Evolutionary conservation across 2,329 filamentous ascomycete species (phyloP).

Genomic region (Claviceps sp.): DNA sequence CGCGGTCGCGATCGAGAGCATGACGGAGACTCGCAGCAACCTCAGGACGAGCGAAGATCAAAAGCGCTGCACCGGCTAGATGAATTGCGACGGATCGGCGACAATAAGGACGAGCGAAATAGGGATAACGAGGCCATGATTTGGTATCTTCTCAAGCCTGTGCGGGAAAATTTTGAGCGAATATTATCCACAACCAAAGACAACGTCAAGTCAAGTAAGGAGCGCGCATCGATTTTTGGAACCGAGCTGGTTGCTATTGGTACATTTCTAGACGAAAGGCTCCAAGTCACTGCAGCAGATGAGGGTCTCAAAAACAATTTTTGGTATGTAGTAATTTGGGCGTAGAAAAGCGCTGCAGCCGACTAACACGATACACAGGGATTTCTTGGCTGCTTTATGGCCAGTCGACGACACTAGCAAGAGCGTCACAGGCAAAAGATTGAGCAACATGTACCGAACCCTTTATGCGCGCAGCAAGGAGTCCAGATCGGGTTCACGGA

Average conservation of each 20-base stretch:
- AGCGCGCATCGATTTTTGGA: conserved; percentile 48
- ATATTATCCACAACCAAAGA: conserved; percentile 49
- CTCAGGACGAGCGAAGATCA: conserved; percentile 26
- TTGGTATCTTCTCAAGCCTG: conserved; percentile 40
- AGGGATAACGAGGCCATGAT: conserved; percentile 33
- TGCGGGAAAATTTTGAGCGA: conserved; percentile 44
- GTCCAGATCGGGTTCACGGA: conserved; percentile 15
- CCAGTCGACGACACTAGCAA: conserved; percentile 31
- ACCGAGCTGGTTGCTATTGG: conserved; percentile 48
- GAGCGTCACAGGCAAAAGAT: conserved; percentile 28
- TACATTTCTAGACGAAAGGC: conserved; percentile 40
- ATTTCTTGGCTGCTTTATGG: conserved; percentile 32
- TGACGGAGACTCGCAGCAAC: conserved; percentile 17
- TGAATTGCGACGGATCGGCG: conserved; percentile 31
- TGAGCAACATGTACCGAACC: conserved; percentile 32
- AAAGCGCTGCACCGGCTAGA: conserved; percentile 27
- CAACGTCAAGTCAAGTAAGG: conserved; percentile 47
- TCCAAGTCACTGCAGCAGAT: conserved; percentile 27
- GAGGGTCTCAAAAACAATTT: conserved; percentile 33
- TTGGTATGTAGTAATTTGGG: conserved; percentile 26
- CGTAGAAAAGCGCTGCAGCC: neutral
- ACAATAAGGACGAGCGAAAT: conserved; percentile 35
- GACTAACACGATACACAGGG: conserved; percentile 21
- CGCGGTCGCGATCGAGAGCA: conserved; percentile 12
- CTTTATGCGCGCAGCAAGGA: conserved; percentile 22